Evolutionary conservation across 148 eudicot genomes (phyloP).

Genomic region (Beta vulgaris): DNA sequence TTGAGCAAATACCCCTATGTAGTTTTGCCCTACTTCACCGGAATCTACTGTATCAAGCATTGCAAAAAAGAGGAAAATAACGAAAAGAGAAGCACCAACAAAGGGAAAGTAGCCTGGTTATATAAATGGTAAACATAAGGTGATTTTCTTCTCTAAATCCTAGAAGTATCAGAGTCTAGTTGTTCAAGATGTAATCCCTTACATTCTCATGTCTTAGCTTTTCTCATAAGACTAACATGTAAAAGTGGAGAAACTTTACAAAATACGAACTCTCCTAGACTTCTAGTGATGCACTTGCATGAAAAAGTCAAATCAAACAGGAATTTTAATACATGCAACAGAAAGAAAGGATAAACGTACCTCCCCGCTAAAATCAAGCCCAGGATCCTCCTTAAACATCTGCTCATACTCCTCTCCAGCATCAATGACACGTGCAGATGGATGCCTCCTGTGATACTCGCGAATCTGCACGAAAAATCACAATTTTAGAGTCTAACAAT

Average conservation of each 20-base stretch:
- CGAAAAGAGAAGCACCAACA: not conserved
- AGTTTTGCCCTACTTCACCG: not conserved
- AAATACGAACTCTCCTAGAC: not conserved
- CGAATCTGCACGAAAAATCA: constrained; percentile 63
- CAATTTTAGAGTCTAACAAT: not conserved
- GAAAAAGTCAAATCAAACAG: too few relatives aligned
- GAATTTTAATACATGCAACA: not conserved
- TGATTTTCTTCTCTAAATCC: not conserved
- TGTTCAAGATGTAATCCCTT: not conserved
- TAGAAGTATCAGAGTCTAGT: not conserved
- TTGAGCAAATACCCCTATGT: not conserved
- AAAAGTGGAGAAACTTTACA: not conserved
- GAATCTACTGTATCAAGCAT: too few relatives aligned
- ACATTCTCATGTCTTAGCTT: not conserved
- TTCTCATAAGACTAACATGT: not conserved
- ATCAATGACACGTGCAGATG: constrained; percentile 75
- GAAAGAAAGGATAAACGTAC: constrained; percentile 30
- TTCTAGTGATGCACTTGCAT: not conserved
- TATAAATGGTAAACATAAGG: too few relatives aligned
- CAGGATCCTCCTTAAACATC: constrained; percentile 84
- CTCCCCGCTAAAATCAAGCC: constrained; percentile 96
- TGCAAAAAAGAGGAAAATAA: too few relatives aligned
- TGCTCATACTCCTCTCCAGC: constrained; percentile 78
- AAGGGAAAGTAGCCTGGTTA: not conserved
- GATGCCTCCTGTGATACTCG: constrained; percentile 94